These are phyloP conservation scores for Lonicera japonica DNA, from an alignment of 129 eudicot species.

Conservation along the genomic window DNA sequence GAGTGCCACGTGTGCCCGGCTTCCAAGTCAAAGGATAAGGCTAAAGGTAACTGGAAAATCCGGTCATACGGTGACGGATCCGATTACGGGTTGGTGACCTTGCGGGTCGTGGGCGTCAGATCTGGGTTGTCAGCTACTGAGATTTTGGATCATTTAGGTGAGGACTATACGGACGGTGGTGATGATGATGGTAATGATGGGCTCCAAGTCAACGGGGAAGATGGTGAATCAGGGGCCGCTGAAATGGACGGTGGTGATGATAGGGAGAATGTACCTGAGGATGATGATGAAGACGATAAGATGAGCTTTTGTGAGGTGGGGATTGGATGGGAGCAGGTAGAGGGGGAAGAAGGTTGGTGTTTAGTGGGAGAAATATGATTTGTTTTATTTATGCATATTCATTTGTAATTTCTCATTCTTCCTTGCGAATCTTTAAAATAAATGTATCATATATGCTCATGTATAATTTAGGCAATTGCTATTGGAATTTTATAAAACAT, in stretches of 20 bases:
- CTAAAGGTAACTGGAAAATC: conserved; percentile 46
- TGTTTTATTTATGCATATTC: not conserved
- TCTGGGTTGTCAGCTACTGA: conserved; percentile 28
- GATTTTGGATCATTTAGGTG: conserved; percentile 35
- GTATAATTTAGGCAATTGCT: no score
- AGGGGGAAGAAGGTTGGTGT: conserved; percentile 59
- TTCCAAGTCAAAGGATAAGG: conserved; percentile 49
- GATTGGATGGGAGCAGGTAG: conserved; percentile 18
- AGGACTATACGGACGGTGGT: conserved; percentile 19
- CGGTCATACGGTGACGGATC: conserved; percentile 23
- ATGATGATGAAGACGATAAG: conserved; percentile 22
- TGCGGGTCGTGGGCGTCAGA: conserved; percentile 27
- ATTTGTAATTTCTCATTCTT: no score
- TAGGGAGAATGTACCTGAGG: conserved; percentile 23
- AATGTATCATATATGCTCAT: conserved; percentile 3
- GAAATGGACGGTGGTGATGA: conserved; percentile 3
- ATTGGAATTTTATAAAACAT: no score
- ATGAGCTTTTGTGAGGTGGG: conserved; percentile 43
- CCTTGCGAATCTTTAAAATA: no score
- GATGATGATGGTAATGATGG: conserved; percentile 20
- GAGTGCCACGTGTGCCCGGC: conserved; percentile 45
- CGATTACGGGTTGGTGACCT: conserved; percentile 11
- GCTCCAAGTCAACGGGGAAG: conserved; percentile 4
- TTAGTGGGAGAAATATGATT: conserved; percentile 31
- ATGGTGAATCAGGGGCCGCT: not conserved